A percentile compares a stretch with the other conserved stretches of the same genome.
Conservation (phyloP, 2,329 filamentous ascomycete species). For the Arthrobotrys entomopaga region DNA sequence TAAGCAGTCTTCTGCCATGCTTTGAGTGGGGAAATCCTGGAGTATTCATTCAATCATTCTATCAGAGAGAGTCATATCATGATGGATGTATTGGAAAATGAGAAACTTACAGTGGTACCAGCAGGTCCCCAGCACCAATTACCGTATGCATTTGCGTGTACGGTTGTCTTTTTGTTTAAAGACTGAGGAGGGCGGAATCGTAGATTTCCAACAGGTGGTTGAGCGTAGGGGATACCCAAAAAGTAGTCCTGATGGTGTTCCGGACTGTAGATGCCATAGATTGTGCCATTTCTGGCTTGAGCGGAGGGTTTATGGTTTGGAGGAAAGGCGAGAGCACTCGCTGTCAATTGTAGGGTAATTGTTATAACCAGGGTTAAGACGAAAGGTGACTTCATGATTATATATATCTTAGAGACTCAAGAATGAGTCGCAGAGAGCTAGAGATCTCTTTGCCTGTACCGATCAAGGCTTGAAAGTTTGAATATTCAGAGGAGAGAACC, state of each 20-base stretch:
- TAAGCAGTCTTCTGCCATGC: constrained; percentile 59
- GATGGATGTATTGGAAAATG: background rate
- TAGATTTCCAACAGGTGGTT: constrained; percentile 67
- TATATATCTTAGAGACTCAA: too few species aligned
- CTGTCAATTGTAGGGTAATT: too few species aligned
- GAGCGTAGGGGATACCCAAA: constrained; percentile 69
- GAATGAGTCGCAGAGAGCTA: too few species aligned
- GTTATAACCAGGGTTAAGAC: too few species aligned
- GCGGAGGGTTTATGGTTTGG: too few species aligned
- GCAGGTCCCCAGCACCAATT: constrained; percentile 58
- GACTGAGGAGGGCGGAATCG: constrained; percentile 63
- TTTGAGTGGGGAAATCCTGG: background rate
- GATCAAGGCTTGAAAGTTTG: too few species aligned
- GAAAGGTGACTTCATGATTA: too few species aligned
- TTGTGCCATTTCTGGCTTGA: constrained; percentile 64
- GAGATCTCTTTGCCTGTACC: too few species aligned
- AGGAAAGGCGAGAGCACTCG: too few species aligned
- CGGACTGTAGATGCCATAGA: constrained; percentile 63
- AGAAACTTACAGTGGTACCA: constrained; percentile 58
- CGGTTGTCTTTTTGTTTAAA: constrained; percentile 55
- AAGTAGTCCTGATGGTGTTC: constrained; percentile 67
- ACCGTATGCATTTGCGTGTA: constrained; percentile 58
- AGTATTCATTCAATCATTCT: background rate
- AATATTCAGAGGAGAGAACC: too few species aligned
- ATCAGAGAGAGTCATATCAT: background rate